Percentiles rank a stretch among this genome's conserved stretches.
Evolutionary conservation across 2,329 filamentous ascomycete genomes (phyloP).

Genomic region (Harringtonia aguacate): DNA sequence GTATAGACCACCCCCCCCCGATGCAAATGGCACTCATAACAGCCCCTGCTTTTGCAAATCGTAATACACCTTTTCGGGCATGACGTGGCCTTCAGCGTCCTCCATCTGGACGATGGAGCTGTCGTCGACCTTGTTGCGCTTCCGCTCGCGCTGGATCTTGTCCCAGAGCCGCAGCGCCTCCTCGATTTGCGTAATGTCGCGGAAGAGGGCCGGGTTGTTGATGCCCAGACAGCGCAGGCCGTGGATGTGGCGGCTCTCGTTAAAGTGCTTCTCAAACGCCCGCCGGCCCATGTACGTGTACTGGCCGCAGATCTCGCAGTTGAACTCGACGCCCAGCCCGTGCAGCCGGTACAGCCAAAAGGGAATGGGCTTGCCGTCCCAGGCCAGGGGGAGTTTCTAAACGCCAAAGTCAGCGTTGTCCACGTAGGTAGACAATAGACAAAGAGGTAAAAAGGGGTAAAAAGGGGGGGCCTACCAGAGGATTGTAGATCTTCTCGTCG

Average conservation of each 20-base stretch:
- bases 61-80: slow-evolving; percentile 97
- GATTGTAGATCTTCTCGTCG: slow-evolving; percentile 91
- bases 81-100: slow-evolving; percentile 92
- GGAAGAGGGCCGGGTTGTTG: slow-evolving; percentile 79
- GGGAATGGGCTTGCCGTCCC: slow-evolving; percentile 98
- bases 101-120: slow-evolving; percentile 97
- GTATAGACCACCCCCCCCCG: too few relatives aligned
- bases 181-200: slow-evolving; percentile 87
- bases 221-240: slow-evolving; percentile 91
- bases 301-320: slow-evolving; percentile 82
- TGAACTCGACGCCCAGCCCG: slow-evolving; percentile 86
- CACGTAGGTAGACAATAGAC: neutral
- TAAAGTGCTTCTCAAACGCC: slow-evolving; percentile 98
- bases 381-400: slow-evolving; percentile 77
- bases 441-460: neutral
- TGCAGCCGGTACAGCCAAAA: slow-evolving; percentile 99
- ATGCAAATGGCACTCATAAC: neutral
- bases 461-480: slow-evolving; percentile 40
- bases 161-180: slow-evolving; percentile 86
- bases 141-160: slow-evolving; percentile 81
- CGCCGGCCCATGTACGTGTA: slow-evolving; percentile 44
- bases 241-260: slow-evolving; percentile 85
- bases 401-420: neutral
- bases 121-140: slow-evolving; percentile 62
- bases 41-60: slow-evolving; percentile 83